Evolutionary conservation across 768 basidiomycete species (phyloP).

Genomic region (Hydnomerulius pinastri): DNA sequence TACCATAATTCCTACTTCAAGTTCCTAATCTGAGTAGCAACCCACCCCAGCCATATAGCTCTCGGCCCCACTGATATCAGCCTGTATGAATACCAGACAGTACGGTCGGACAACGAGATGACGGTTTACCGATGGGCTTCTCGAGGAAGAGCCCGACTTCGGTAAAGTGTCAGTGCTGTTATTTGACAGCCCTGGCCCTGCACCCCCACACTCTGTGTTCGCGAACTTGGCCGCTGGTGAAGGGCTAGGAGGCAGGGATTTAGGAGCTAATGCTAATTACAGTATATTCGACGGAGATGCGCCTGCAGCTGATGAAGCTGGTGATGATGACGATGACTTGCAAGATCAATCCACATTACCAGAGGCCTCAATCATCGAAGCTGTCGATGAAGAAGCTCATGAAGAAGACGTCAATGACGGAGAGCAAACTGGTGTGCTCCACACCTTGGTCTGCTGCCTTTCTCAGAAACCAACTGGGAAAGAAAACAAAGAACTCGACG

Average conservation of each 20-base stretch:
- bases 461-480: background rate
- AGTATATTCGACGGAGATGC: constrained; percentile 9
- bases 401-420: constrained; percentile 29
- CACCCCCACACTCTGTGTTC: constrained; percentile 31
- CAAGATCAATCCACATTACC: constrained; percentile 15
- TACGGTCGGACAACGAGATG: too few species aligned
- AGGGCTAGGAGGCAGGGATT: constrained; percentile 8
- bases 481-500: constrained; percentile 5
- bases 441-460: constrained; percentile 55
- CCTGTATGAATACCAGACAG: too few species aligned
- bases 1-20: too few species aligned
- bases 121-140: constrained; percentile 61
- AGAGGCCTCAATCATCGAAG: constrained; percentile 5
- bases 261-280: constrained; percentile 1
- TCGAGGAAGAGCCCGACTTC: constrained; percentile 67
- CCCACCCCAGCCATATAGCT: too few species aligned
- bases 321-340: constrained; percentile 4
- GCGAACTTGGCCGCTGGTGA: constrained; percentile 20
- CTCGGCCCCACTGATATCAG: too few species aligned
- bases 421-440: constrained; percentile 31
- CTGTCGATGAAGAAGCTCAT: background rate
- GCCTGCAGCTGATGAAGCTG: background rate
- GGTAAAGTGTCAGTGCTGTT: constrained; percentile 47
- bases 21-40: too few species aligned
- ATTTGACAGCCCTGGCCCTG: constrained; percentile 47